phyloP scores from a whole-genome alignment of 2,329 filamentous ascomycete species.

The Penicillium sp. region DNA sequence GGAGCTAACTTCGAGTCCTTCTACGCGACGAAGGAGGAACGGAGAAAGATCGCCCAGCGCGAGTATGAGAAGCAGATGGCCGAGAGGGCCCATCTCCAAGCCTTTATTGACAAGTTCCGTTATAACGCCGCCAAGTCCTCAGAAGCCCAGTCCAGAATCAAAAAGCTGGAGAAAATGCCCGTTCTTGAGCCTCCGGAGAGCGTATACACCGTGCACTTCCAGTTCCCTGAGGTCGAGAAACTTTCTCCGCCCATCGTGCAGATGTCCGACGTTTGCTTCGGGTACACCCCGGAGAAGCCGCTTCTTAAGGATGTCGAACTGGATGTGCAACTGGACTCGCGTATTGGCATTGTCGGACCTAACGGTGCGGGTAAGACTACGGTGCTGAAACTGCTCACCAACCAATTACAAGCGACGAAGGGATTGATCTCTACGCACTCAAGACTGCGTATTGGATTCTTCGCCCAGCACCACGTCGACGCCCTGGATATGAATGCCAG shows the following conservation, averaged over 20 bases:
- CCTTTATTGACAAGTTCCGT: constrained; percentile 99
- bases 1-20: constrained; percentile 95
- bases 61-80: constrained; percentile 99
- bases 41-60: constrained; percentile 92
- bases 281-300: constrained; percentile 78
- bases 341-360: constrained; percentile 98
- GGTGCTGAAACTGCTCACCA: constrained; percentile 94
- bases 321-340: constrained; percentile 95
- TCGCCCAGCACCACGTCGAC: constrained; percentile 98
- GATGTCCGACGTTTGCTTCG: constrained; percentile 91
- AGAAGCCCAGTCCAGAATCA: constrained; percentile 97
- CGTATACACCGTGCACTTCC: constrained; percentile 96
- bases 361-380: constrained; percentile 99
- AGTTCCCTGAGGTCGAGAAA: constrained; percentile 97
- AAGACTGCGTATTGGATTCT: constrained; percentile 89
- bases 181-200: constrained; percentile 85
- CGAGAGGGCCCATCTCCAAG: constrained; percentile 87
- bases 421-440: constrained; percentile 89
- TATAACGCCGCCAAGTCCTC: constrained; percentile 99
- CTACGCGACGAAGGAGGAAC: constrained; percentile 96
- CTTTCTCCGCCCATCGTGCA: constrained; percentile 96
- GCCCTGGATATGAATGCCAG: constrained; percentile 86
- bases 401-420: constrained; percentile 73
- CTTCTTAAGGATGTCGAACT: constrained; percentile 87
- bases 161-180: constrained; percentile 98